Percentiles rank a stretch among this genome's conserved stretches.
Conservation (phyloP, 306 rosid genomes). For the Inga oerstediana region DNA sequence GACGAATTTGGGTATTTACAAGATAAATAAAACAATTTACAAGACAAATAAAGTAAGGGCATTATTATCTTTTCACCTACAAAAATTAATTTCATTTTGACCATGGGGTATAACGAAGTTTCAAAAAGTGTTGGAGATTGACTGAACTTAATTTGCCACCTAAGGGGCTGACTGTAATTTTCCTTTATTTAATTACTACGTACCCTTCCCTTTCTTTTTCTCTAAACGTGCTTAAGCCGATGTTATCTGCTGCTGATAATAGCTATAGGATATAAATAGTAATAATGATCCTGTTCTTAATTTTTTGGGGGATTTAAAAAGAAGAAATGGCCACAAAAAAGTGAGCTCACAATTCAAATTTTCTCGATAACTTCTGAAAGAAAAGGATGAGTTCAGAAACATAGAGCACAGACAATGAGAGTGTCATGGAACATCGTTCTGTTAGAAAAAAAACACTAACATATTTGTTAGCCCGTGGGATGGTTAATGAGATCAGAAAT, state of each 20-base stretch:
- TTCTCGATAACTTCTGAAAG: not conserved
- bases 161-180: no score
- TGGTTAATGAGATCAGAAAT: not conserved
- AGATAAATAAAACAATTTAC: no score
- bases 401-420: not conserved
- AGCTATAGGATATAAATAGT: not conserved
- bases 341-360: not conserved
- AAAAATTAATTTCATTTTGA: no score
- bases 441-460: not conserved
- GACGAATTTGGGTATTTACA: no score
- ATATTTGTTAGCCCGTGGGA: not conserved
- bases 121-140: no score
- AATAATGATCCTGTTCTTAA: not conserved
- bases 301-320: not conserved
- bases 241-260: not conserved
- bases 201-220: not conserved
- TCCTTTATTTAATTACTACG: no score
- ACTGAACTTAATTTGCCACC: no score
- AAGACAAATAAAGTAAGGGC: no score
- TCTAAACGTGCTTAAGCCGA: not conserved
- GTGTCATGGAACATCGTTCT: not conserved
- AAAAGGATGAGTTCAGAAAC: not conserved
- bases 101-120: no score
- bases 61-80: no score
- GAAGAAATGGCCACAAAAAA: not conserved